These are phyloP conservation scores for Phytophthora sp. DNA, from an alignment of 352 stramenopile genomes.

Conservation along the genomic window DNA sequence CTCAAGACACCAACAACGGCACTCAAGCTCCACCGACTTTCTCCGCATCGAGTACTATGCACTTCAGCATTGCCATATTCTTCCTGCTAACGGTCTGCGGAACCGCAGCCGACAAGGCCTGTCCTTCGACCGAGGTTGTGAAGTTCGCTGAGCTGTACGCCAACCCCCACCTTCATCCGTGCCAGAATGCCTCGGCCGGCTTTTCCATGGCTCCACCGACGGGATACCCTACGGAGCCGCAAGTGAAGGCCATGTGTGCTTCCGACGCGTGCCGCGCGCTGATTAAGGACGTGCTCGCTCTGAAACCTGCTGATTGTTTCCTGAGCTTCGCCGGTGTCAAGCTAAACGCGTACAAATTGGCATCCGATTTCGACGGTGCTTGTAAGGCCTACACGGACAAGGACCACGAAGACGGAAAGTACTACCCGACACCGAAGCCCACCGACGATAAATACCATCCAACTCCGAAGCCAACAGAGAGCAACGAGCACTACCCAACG, in stretches of 20 bases:
- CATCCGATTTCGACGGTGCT: slow-evolving; percentile 2
- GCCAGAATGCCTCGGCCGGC: slow-evolving; percentile 26
- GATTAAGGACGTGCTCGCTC: slow-evolving; percentile 23
- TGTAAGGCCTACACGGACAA: slow-evolving; percentile 8
- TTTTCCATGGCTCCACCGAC: slow-evolving; percentile 25
- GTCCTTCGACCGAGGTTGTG: slow-evolving; percentile 22
- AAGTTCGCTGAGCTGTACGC: slow-evolving; percentile 35
- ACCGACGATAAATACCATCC: slow-evolving; percentile 13
- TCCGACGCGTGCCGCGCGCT: slow-evolving; percentile 18
- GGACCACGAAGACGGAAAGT: slow-evolving; percentile 1
- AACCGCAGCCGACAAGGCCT: slow-evolving; percentile 29
- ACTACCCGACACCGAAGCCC: slow-evolving; percentile 2
- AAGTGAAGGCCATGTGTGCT: slow-evolving; percentile 35
- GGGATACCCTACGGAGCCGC: slow-evolving; percentile 23
- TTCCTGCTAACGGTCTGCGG: slow-evolving; percentile 18
- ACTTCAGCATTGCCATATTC: slow-evolving; percentile 9
- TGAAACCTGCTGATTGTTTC: slow-evolving; percentile 30
- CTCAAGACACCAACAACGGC: slow-evolving; percentile 3
- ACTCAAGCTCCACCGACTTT: not conserved
- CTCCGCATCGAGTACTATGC: slow-evolving; percentile 14
- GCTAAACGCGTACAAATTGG: slow-evolving; percentile 31
- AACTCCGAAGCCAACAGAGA: slow-evolving; percentile 12
- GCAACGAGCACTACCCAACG: slow-evolving; percentile 1
- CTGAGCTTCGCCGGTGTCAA: slow-evolving; percentile 22
- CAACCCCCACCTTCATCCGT: slow-evolving; percentile 33